Evolutionary conservation across 768 basidiomycete genomes (phyloP).

Genomic region (Macrocybe gigantea): DNA sequence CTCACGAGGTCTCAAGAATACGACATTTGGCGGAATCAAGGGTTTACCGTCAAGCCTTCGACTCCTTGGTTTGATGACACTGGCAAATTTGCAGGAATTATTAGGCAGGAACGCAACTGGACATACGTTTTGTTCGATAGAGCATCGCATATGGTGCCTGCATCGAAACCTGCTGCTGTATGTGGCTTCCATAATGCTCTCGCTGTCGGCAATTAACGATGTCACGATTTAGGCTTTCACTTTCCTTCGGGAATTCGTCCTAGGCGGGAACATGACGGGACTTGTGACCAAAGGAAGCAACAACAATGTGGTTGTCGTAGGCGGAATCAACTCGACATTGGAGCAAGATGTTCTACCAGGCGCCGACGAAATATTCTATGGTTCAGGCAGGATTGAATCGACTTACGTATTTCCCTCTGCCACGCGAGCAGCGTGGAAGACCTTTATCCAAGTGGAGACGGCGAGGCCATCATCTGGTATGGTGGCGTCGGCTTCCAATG

Average conservation of each 20-base stretch:
- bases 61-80: slow-evolving; percentile 62
- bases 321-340: slow-evolving; percentile 45
- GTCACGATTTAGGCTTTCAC: slow-evolving; percentile 41
- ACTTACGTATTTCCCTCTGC: slow-evolving; percentile 50
- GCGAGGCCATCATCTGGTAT: slow-evolving; percentile 12
- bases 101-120: slow-evolving; percentile 75
- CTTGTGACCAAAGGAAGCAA: slow-evolving; percentile 32
- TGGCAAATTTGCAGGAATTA: slow-evolving; percentile 57
- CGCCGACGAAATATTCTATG: slow-evolving; percentile 50
- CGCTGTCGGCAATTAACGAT: background rate
- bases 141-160: slow-evolving; percentile 37
- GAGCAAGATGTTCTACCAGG: slow-evolving; percentile 46
- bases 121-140: slow-evolving; percentile 38
- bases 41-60: slow-evolving; percentile 62
- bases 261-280: slow-evolving; percentile 58
- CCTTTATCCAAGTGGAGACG: slow-evolving; percentile 39
- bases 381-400: slow-evolving; percentile 41
- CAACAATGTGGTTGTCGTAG: slow-evolving; percentile 28
- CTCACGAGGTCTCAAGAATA: slow-evolving; percentile 41
- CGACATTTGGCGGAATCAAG: slow-evolving; percentile 76
- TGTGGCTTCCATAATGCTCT: slow-evolving; percentile 7
- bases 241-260: slow-evolving; percentile 61
- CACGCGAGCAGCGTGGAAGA: slow-evolving; percentile 52
- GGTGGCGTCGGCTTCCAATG: no score
- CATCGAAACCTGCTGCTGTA: slow-evolving; percentile 29